Conservation (phyloP, 2,329 filamentous ascomycete species). For the Botrytis hyacinthi region DNA sequence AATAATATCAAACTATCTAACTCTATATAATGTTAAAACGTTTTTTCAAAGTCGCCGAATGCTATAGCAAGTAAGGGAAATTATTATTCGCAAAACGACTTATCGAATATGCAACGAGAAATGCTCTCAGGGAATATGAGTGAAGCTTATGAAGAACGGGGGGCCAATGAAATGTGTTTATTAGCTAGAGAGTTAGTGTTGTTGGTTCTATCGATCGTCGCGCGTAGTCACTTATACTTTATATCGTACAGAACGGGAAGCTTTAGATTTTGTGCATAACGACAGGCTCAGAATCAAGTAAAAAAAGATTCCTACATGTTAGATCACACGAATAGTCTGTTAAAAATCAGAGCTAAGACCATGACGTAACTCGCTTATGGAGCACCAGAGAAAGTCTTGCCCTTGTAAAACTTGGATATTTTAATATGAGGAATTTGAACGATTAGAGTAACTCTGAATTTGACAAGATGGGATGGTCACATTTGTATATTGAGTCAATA, state of each 20-base stretch:
- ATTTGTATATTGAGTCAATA: not conserved
- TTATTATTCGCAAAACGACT: not conserved
- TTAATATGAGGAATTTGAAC: not conserved
- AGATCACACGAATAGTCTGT: not conserved
- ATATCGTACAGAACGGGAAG: not conserved
- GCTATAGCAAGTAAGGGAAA: not conserved
- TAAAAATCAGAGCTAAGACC: not conserved
- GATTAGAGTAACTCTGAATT: not conserved
- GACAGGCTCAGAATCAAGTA: too few species aligned
- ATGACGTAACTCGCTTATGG: not conserved
- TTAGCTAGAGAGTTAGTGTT: not conserved
- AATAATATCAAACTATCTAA: not conserved
- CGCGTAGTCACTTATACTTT: not conserved
- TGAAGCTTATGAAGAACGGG: not conserved
- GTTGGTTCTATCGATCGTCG: not conserved
- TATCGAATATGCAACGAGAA: not conserved
- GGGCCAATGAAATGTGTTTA: not conserved
- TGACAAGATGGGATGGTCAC: not conserved
- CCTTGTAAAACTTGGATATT: not conserved
- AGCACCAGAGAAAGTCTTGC: not conserved
- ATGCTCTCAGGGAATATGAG: not conserved
- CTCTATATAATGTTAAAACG: not conserved
- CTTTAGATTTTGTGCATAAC: too few species aligned
- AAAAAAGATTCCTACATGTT: not conserved
- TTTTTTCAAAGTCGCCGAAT: fast-evolving